These are phyloP conservation scores for Kregervanrija fluxuum DNA, from an alignment of 805 yeast genomes.

Conservation along the genomic window DNA sequence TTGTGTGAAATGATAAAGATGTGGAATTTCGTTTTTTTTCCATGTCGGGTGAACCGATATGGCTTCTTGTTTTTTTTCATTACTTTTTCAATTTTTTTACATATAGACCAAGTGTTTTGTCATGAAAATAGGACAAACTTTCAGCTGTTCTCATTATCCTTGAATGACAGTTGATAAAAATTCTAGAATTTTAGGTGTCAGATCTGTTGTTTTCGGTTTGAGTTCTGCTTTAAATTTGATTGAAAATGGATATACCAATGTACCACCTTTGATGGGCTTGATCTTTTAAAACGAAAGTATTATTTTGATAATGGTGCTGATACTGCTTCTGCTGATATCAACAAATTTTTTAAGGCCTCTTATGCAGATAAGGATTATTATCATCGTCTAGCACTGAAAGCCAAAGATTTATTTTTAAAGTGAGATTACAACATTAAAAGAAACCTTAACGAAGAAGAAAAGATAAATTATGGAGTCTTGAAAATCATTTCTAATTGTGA, in stretches of 20 bases:
- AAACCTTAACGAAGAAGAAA: conserved; percentile 12
- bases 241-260: conserved; percentile 13
- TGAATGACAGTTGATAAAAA: conserved; percentile 6
- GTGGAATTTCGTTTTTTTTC: no score
- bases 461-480: conserved; percentile 10
- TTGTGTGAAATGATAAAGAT: no score
- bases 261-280: conserved; percentile 14
- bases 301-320: conserved; percentile 15
- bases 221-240: conserved; percentile 30
- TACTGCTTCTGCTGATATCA: conserved; percentile 18
- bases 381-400: conserved; percentile 12
- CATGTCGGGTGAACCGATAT: no score
- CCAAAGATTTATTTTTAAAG: conserved; percentile 11
- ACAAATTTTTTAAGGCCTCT: conserved; percentile 15
- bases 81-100: no score
- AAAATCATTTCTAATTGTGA: conserved; percentile 1
- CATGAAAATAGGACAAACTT: no score
- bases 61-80: no score
- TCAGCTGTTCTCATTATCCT: no score
- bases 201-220: conserved; percentile 46
- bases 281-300: conserved; percentile 11
- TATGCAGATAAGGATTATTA: conserved; percentile 15
- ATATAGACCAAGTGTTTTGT: no score
- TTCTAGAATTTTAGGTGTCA: conserved; percentile 29
- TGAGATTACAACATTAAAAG: conserved; percentile 16